phyloP scores from a whole-genome alignment of 371 early-diverging fungal genomes.

The Saksenaea vasiformis region DNA sequence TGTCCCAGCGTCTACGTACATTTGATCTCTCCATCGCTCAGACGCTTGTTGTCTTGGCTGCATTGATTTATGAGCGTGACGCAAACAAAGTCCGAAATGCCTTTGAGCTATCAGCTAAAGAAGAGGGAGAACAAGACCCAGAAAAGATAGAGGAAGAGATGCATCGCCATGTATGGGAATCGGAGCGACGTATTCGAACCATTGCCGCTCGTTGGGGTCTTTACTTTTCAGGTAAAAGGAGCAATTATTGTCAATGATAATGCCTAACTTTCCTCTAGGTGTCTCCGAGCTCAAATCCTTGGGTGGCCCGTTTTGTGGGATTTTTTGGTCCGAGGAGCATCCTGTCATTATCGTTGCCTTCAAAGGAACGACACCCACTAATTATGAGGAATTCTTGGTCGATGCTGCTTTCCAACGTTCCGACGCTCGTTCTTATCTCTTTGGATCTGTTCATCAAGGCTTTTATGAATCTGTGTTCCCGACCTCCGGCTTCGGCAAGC shows the following conservation, averaged over 20 bases:
- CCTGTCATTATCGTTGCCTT: conserved; percentile 41
- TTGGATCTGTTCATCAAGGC: conserved; percentile 34
- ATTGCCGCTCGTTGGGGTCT: conserved; percentile 28
- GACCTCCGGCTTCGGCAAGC: background rate
- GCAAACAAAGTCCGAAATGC: conserved; percentile 36
- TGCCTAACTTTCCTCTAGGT: conserved; percentile 12
- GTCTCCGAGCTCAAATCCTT: conserved; percentile 47
- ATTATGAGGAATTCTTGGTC: conserved; percentile 35
- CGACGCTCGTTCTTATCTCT: conserved; percentile 28
- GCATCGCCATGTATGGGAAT: conserved; percentile 15
- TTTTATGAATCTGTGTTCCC: conserved; percentile 35
- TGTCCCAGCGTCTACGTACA: conserved; percentile 5
- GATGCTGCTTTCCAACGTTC: conserved; percentile 33
- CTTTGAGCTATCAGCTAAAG: conserved; percentile 8
- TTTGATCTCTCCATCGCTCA: conserved; percentile 30
- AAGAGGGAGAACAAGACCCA: background rate
- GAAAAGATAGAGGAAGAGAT: background rate
- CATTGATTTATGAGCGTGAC: conserved; percentile 42
- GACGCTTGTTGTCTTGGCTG: conserved; percentile 16
- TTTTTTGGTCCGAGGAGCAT: conserved; percentile 42
- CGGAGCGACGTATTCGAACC: conserved; percentile 19
- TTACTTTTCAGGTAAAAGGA: conserved; percentile 27
- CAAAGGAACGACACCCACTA: conserved; percentile 41
- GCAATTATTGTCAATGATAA: background rate
- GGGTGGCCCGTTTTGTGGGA: conserved; percentile 48